These are phyloP conservation scores for Cucurbita maxima DNA, from an alignment of 306 rosid genomes.

Conservation along the genomic window DNA sequence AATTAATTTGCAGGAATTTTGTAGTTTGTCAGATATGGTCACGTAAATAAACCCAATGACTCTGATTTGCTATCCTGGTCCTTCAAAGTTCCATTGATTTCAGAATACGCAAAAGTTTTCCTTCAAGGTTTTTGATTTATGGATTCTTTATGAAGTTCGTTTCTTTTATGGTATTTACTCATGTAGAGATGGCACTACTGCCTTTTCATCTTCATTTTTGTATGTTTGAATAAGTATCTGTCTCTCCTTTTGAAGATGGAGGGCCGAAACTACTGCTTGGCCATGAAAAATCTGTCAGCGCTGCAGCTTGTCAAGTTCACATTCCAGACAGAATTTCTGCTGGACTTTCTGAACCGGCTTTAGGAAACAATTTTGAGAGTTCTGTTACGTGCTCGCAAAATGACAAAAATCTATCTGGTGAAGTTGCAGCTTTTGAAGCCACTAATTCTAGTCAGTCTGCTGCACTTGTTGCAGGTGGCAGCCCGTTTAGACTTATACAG, in stretches of 20 bases:
- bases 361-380: conserved; percentile 8
- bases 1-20: not conserved
- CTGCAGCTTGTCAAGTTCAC: conserved; percentile 15
- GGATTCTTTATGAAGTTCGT: not conserved
- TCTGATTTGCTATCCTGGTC: not conserved
- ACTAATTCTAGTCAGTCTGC: conserved; percentile 14
- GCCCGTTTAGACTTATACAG: conserved; percentile 70
- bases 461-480: conserved; percentile 28
- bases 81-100: not conserved
- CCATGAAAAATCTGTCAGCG: conserved; percentile 15
- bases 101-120: not conserved
- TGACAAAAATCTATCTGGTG: not conserved
- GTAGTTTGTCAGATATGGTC: not conserved
- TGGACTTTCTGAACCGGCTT: not conserved
- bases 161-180: not conserved
- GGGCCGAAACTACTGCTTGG: conserved; percentile 17
- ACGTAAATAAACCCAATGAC: not conserved
- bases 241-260: conserved; percentile 21
- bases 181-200: not conserved
- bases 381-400: not conserved
- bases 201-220: conserved; percentile 1
- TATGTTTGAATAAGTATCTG: not conserved
- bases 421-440: conserved; percentile 20
- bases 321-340: not conserved
- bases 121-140: not conserved